phyloP scores from a whole-genome alignment of 352 stramenopile species.

The Phytopythium aichiense region DNA sequence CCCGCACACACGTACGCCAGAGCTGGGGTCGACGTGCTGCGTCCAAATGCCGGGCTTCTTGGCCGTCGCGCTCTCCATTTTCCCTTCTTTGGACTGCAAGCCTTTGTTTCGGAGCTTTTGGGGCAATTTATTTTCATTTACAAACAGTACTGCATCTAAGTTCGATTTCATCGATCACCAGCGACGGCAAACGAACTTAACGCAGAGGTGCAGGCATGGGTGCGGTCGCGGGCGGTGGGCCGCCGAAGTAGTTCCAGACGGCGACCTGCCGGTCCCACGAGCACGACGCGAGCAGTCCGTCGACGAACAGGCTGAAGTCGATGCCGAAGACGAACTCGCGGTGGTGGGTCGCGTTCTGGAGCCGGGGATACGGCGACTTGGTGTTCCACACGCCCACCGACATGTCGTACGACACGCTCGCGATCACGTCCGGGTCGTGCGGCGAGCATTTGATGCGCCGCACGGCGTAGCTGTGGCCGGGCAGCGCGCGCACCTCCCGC shows the following conservation, averaged over 20 bases:
- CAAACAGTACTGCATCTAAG: not conserved
- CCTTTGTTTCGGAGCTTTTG: no score
- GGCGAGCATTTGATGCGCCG: slow-evolving; percentile 84
- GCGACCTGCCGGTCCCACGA: slow-evolving; percentile 77
- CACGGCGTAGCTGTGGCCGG: slow-evolving; percentile 82
- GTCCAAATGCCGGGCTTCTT: slow-evolving; percentile 76
- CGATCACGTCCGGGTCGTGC: slow-evolving; percentile 76
- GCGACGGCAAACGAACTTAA: slow-evolving; percentile 16
- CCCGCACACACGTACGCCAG: slow-evolving; percentile 30
- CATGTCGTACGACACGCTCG: slow-evolving; percentile 90
- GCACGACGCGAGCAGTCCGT: slow-evolving; percentile 70
- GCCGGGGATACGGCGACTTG: slow-evolving; percentile 64
- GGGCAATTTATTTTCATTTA: not conserved
- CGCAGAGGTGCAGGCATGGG: slow-evolving; percentile 8
- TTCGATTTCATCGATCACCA: not conserved
- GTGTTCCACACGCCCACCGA: slow-evolving; percentile 87
- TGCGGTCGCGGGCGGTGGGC: slow-evolving; percentile 28
- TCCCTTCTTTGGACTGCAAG: no score
- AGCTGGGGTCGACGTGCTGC: slow-evolving; percentile 53
- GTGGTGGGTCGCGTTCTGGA: slow-evolving; percentile 77
- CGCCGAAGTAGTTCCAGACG: slow-evolving; percentile 80
- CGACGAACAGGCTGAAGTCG: slow-evolving; percentile 81
- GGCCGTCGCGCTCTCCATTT: slow-evolving; percentile 22
- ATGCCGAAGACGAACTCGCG: slow-evolving; percentile 87
- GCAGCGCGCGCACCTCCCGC: slow-evolving; percentile 59